phyloP scores from a whole-genome alignment of 2,329 filamentous ascomycete species.

The Aotearoamyces nothofagi region DNA sequence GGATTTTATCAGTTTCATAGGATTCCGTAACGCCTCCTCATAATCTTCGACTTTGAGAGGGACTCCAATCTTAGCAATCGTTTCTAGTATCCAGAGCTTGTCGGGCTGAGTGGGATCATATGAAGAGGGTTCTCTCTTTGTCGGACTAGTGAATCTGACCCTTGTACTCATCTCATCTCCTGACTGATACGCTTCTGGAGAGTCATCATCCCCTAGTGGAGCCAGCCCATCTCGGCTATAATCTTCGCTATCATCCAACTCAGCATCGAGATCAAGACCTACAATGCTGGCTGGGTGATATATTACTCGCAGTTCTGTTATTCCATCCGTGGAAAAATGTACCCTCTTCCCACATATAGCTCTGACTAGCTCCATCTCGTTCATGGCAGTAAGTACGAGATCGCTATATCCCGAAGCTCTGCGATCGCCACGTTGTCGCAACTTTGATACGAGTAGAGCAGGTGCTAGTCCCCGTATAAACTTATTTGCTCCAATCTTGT shows the following conservation, averaged over 20 bases:
- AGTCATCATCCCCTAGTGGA: conserved; percentile 53
- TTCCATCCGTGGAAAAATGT: conserved; percentile 61
- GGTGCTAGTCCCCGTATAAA: conserved; percentile 71
- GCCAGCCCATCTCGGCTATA: conserved; percentile 38
- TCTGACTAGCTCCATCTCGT: conserved; percentile 40
- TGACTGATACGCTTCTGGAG: conserved; percentile 2
- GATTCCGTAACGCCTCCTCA: conserved; percentile 27
- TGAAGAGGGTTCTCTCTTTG: conserved; percentile 22
- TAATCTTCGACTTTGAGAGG: conserved; percentile 51
- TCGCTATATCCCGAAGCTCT: conserved; percentile 20
- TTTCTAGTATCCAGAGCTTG: conserved; percentile 53
- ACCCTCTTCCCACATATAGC: conserved; percentile 51
- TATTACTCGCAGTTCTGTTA: conserved; percentile 63
- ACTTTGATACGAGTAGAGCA: conserved; percentile 51
- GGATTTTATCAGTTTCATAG: conserved; percentile 11
- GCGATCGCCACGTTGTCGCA: conserved; percentile 27
- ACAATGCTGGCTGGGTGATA: conserved; percentile 67
- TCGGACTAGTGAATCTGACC: conserved; percentile 13
- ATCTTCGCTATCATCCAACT: conserved; percentile 35
- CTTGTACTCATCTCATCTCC: no score
- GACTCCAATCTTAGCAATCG: conserved; percentile 46
- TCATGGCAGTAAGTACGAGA: conserved; percentile 22
- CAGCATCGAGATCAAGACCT: conserved; percentile 57
- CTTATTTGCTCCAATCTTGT: conserved; percentile 64
- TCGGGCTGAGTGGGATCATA: conserved; percentile 55